Evolutionary conservation across 805 yeast species (phyloP), one percentile per base, ranked within the genome.

Genomic region (Candida anglica): DNA sequence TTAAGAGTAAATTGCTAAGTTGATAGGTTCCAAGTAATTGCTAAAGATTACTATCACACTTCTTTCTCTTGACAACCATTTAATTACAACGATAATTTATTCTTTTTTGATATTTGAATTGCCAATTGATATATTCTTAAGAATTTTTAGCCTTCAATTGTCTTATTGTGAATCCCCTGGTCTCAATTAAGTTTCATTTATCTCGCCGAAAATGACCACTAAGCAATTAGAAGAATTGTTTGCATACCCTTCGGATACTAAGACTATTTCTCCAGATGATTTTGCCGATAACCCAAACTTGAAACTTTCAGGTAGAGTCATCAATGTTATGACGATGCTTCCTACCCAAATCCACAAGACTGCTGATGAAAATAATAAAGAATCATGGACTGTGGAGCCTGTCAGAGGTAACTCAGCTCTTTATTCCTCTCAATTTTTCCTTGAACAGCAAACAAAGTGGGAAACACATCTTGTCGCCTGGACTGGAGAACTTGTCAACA

Each of bases 401-500:
- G 63, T 79, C 9, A 70, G 93, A 6, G 98, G 98, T 2, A 85
- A 86, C 48, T 79, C 93, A 7, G 94, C 97, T 0, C 62, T 91
- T 23, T 81, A 83, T 49, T 79, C 95, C 3, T 78, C 94, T 13
- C 74, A 85, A 40, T 70, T 73, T 39, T 80, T 75, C 50, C 61
- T 88, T 33, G 69, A 66, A 32, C 74, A 74, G 37, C 76, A 78
- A 29, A 74, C 89, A 0, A 74, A 79, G 15, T 91, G 96, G 93
- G 95, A 88, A 41, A 81, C 89, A 29, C 86, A 87, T 44, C 62
- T 86, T 32, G 79, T 93, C 33, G 97, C 87, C 1, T 93, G 98
- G 98, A 85, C 97, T 0, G 98, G 98, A 29, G 98, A 88, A 57
- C 67, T 93, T 40, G 57, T 59, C 26, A 60, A 61, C 45, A 52